Base-by-base conservation (phyloP, 441 rosid genomes). In the Biscutella auriculata region DNA sequence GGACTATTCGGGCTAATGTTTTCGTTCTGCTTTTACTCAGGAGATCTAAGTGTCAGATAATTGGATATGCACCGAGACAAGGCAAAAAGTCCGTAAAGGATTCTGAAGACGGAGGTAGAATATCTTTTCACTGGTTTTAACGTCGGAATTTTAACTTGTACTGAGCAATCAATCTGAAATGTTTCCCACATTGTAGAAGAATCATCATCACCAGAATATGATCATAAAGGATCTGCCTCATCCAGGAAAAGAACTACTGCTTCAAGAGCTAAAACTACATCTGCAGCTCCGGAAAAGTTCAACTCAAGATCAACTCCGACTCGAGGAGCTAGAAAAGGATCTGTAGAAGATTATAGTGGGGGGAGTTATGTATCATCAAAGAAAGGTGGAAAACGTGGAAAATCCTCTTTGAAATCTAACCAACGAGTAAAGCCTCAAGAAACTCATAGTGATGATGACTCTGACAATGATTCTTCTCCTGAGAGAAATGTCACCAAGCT, bases 11-110 rank as follows among this genome's bases (percentile, higher is more conserved):
- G 21, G 52, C 33, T 23, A 12, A 41, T 29, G 44, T 36, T 46
- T 48, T 25, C 14, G 4, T 17, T 21, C 14, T 64, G 42, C 2
- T 25, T 37, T 72, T 23, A 11, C 52, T 16, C 76, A 92, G 97
- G 97, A 53, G 40, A 41, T 15, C 71, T 13, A 56, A 79, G 12
- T 82, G 92, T 66, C 95, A 84, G 58, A 69, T 57, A 74, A 82
- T 92, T 73, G 97, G 98, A 36, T 92, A 92, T 74, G 85, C 81
- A 28, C 60, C 82, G 8, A 57, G 76, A 13, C 77, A 78, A 60
- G 78, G 74, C 57, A 83, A 68, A 70, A 88, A 70, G 60, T 35
- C 27, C 5, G 10, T 36, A 14, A 35, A 15, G 33, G 80, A 67
- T 33, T 44, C 76, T 65, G 57, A 55, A 60, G 77, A 60, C 36